Evolutionary conservation across 768 basidiomycete genomes (phyloP), one percentile per base, ranked within the genome.

Genomic region (Lactarius vividus): DNA sequence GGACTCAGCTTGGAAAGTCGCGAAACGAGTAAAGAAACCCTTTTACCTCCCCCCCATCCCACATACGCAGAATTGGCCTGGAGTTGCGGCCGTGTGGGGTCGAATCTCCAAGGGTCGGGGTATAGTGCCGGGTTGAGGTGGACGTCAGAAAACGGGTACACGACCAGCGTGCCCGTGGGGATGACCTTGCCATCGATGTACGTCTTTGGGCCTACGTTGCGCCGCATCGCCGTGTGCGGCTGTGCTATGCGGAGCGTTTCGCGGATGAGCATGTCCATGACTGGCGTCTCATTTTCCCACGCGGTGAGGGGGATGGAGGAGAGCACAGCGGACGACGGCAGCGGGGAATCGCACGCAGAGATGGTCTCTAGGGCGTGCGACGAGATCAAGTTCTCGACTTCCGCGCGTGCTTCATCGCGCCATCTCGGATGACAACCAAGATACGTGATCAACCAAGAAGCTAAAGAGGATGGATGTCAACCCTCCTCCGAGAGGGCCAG

Each of bases 111-210:
- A 44, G 90, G 90, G 74, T 91, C 84, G 55, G 85, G 83, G 74
- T 92, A 92, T 26, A 92, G 75, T 66, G 82, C 80, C 44, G 86
- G 81, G 75, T 91, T 82, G 42, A 92, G 83, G 76, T 92, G 90
- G 52, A 91, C 86, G 72, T 88, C 87, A 74, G 87, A 88, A 75
- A 91, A 91, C 52, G 89, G 90, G 76, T 91, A 92, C 53, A 91
- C 81, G 55, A 90, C 83, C 72, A 88, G 91, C 61, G 88, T 83
- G 63, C 89, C 90, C 26, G 87, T 85, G 37, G 88, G 88, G 35
- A 92, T 83, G 44, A 81, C 76, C 75, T 86, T 88, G 67, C 84
- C 84, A 76, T 87, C 83, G 70, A 92, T 87, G 71, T 85, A 81
- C 42, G 85, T 76, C 64, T 88, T 86, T 70, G 87, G 87, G 20